Evolutionary conservation across 164 flowering plant species (phyloP).

Genomic region (Cinnamomum micranthum): DNA sequence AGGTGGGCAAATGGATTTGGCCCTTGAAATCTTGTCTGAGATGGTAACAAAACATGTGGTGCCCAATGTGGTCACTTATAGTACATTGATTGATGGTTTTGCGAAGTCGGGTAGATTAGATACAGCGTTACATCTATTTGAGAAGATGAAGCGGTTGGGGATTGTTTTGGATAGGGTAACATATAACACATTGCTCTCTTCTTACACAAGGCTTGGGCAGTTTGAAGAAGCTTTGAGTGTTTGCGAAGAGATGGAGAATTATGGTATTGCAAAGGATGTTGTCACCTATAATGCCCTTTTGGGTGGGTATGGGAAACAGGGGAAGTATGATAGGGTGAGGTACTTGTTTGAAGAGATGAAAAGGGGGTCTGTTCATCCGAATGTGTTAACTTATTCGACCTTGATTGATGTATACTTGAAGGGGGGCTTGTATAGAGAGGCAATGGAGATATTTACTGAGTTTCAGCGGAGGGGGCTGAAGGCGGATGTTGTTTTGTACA

Average conservation of each 20-base stretch:
- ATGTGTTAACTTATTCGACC: slow-evolving; percentile 84
- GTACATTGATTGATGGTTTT: slow-evolving; percentile 91
- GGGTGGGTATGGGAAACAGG: slow-evolving; percentile 89
- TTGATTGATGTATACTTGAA: slow-evolving; percentile 80
- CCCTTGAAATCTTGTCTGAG: slow-evolving; percentile 70
- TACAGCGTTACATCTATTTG: slow-evolving; percentile 66
- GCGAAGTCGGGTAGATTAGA: slow-evolving; percentile 79
- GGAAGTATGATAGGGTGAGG: slow-evolving; percentile 60
- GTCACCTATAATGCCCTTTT: slow-evolving; percentile 93
- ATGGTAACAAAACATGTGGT: slow-evolving; percentile 60
- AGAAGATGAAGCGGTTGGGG: slow-evolving; percentile 72
- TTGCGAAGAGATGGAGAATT: slow-evolving; percentile 75
- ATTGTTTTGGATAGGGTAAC: slow-evolving; percentile 76
- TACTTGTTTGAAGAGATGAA: slow-evolving; percentile 72
- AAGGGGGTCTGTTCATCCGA: slow-evolving; percentile 43
- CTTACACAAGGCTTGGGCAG: slow-evolving; percentile 79
- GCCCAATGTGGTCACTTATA: slow-evolving; percentile 94
- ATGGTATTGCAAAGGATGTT: slow-evolving; percentile 73
- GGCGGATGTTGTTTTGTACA: slow-evolving; percentile 96
- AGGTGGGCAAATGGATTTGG: slow-evolving; percentile 90
- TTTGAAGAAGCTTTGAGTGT: slow-evolving; percentile 75
- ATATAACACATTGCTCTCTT: slow-evolving; percentile 74
- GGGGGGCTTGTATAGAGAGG: slow-evolving; percentile 80
- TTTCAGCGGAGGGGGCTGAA: slow-evolving; percentile 75
- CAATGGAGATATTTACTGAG: slow-evolving; percentile 73